phyloP scores from a whole-genome alignment of 2,329 filamentous ascomycete genomes.

The Akanthomyces uredinophilus region DNA sequence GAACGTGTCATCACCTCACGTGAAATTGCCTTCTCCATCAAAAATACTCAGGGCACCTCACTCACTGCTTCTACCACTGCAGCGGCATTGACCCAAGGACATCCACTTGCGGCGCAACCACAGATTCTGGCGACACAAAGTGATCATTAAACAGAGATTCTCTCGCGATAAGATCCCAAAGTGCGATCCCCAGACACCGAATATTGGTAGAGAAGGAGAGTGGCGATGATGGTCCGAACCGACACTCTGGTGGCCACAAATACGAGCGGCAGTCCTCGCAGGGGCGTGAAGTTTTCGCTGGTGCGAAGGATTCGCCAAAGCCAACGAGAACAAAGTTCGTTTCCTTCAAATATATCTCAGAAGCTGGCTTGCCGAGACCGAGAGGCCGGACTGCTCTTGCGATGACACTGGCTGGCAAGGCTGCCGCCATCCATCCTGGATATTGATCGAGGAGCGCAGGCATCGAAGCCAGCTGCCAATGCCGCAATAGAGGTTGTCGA shows the following conservation, averaged over 20 bases:
- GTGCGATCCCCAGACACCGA: slow-evolving; percentile 20
- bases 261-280: slow-evolving; percentile 21
- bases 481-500: neutral
- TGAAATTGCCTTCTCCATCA: neutral
- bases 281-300: slow-evolving; percentile 19
- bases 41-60: slow-evolving; percentile 6
- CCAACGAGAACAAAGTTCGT: slow-evolving; percentile 27
- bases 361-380: slow-evolving; percentile 24
- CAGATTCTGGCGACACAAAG: slow-evolving; percentile 18
- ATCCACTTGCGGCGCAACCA: slow-evolving; percentile 21
- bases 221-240: slow-evolving; percentile 10
- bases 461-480: neutral
- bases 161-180: slow-evolving; percentile 23
- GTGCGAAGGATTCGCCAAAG: slow-evolving; percentile 30
- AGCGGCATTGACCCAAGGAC: slow-evolving; percentile 19
- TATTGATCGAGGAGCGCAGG: slow-evolving; percentile 18
- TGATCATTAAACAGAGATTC: slow-evolving; percentile 21
- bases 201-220: slow-evolving; percentile 18
- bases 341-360: slow-evolving; percentile 26
- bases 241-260: slow-evolving; percentile 12
- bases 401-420: slow-evolving; percentile 25
- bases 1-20: slow-evolving; percentile 11
- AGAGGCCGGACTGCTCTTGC: slow-evolving; percentile 20
- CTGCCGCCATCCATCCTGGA: slow-evolving; percentile 20
- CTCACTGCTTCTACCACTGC: slow-evolving; percentile 16